Evolutionary conservation across 371 early-diverging fungal genomes (phyloP), one percentile per base, ranked within the genome.

Genomic region (Mucor piriformis): DNA sequence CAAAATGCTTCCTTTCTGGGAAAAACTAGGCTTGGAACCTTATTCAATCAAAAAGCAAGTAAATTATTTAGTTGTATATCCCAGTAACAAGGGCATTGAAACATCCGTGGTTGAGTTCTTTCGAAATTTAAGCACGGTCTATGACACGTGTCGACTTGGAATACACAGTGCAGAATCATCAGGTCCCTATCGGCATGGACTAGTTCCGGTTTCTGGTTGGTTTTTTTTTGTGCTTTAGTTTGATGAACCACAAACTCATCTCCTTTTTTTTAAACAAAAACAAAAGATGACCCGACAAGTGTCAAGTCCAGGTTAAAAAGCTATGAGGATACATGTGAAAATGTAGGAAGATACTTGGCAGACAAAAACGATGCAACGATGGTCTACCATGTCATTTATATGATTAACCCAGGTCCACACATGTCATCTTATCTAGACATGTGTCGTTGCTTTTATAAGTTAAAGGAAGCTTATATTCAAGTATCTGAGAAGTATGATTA

Each of bases 361-460:
- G 34, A 13, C 6, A 34, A 29, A 8, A 18, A 24, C 24, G 47
- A 44, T 16, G 37, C 54, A 23, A 47, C 35, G 21, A 6, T 13
- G 27, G 58, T 66, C 0, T 64, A 75, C 21, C 70, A 68, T 7
- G 77, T 81, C 18, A 64, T 82, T 1, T 82, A 80, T 54, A 73
- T 82, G 60, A 55, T 82, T 18, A 82, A 81, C 37, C 79, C 79
- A n/a, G 81, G 74, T 18, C 60, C 73, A 0, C 79, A 81, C 53
- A 63, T 73, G 6, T 69, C 83, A 7, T 71, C 81, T 1, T 69
- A 74, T 35, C 66, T 75, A 48, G 81, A 82, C 34, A 66, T 82
- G 20, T 72, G 80, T 24, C 70, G 73, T 10, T 73, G 79, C 61
- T 82, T 81, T 66, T 66, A 76, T 37, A 79, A 73, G 46, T 65